Base-by-base conservation (phyloP, 2,329 filamentous ascomycete genomes). In the Fusarium odoratissimum region DNA sequence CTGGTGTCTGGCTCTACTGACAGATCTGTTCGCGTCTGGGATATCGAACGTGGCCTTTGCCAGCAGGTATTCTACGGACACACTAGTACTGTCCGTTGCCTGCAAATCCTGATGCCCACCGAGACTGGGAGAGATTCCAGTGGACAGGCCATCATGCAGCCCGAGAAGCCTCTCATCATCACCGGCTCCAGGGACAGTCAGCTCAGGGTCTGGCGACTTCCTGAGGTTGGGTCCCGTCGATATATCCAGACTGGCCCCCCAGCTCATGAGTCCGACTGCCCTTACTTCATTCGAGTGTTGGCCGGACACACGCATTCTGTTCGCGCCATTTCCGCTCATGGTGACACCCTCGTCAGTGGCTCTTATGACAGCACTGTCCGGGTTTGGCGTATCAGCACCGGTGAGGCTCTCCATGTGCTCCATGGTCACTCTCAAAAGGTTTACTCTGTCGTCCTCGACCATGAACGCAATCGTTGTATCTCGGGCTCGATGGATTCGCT, bases 401-500 rank as follows among this genome's bases (percentile, higher is more conserved):
- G 96, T 54, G 95, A 98, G 78, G 90, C 92, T 12, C 80, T 96
- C 7, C 94, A 97, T 78, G 91, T 94, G 17, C 86, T 99, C 8
- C 91, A 92, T 69, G 96, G 96, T 2, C 96, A 99, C 80, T 89
- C 90, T 1, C 91, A 95, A 80, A 98, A 99, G 81, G 96, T 99
- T 1, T 99, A 99, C 81, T 98, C 95, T 68, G 96, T 99, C 13
- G 96, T 99, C 13, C 86, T 98, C 28, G 96, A 99, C 78, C 92
- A 95, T 75, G 91, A 92, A 76, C 93, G 96, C 66, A 97, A 97
- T 78, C 92, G 95, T 44, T 99, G 96, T 83, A 98, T 99, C 72
- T 98, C 95, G 71, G 96, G 96, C 17, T 97, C 95, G 11, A 99
- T 99, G 96, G 96, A 99, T 81, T 97, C 96, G 71, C 88, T 95